phyloP scores from a whole-genome alignment of 768 basidiomycete species.

The Boletus rubescentipes region DNA sequence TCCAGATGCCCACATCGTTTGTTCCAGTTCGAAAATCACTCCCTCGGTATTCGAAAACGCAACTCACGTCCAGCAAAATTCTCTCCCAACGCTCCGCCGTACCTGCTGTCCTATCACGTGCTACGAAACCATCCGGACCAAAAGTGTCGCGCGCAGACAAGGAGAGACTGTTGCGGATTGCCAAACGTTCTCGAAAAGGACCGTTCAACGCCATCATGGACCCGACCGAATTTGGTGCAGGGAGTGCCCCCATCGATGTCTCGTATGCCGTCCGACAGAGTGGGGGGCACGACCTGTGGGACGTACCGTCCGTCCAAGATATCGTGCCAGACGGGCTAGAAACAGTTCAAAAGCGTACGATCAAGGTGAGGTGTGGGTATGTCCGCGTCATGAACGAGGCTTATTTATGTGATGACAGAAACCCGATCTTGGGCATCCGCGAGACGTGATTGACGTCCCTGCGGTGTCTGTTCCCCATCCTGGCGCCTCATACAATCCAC shows the following conservation, averaged over 20 bases:
- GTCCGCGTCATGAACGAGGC: background rate
- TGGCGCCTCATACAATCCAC: constrained; percentile 90
- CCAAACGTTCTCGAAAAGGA: constrained; percentile 65
- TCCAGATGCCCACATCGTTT: no score
- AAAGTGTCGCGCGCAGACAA: constrained; percentile 67
- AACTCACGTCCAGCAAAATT: constrained; percentile 73
- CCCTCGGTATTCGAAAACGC: constrained; percentile 51
- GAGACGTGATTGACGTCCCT: constrained; percentile 56
- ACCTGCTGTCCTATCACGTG: constrained; percentile 74
- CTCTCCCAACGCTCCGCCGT: constrained; percentile 85
- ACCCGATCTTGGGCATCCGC: constrained; percentile 46
- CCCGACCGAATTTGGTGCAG: constrained; percentile 62
- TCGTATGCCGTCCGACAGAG: constrained; percentile 69
- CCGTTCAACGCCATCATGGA: constrained; percentile 73
- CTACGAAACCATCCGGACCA: constrained; percentile 27
- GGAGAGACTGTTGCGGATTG: constrained; percentile 71
- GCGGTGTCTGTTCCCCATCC: constrained; percentile 73
- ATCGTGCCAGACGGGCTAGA: constrained; percentile 43
- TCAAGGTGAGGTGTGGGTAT: constrained; percentile 49
- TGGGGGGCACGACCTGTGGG: constrained; percentile 69
- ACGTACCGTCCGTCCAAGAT: constrained; percentile 30
- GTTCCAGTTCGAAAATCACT: constrained; percentile 56
- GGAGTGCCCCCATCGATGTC: constrained; percentile 62
- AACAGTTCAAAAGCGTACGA: constrained; percentile 36
- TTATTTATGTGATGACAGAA: constrained; percentile 36